Conservation (phyloP, 2,329 filamentous ascomycete species). For the Exophiala viscosa region DNA sequence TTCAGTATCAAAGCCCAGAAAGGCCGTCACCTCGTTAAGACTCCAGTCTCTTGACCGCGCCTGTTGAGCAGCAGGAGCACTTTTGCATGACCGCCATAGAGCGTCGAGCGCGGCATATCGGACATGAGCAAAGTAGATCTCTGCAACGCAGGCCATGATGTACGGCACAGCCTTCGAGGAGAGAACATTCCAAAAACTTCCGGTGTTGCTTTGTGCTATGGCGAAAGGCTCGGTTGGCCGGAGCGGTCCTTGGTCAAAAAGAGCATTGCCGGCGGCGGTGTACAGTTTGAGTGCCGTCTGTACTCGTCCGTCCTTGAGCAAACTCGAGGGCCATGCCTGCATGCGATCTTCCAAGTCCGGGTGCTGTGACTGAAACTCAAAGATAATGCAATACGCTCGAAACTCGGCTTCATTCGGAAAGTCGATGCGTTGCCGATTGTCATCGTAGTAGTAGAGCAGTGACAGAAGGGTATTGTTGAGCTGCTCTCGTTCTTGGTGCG, state of each 20-base stretch:
- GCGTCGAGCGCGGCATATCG: constrained; percentile 54
- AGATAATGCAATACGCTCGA: constrained; percentile 59
- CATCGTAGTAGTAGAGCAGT: constrained; percentile 59
- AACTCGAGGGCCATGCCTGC: constrained; percentile 51
- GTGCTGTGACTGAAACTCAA: constrained; percentile 50
- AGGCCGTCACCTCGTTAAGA: constrained; percentile 47
- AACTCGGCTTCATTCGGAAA: constrained; percentile 63
- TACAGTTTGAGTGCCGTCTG: constrained; percentile 56
- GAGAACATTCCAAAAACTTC: constrained; percentile 56
- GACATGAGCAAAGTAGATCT: constrained; percentile 59
- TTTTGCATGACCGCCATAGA: constrained; percentile 53
- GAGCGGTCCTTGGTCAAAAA: constrained; percentile 51
- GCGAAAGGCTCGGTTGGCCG: constrained; percentile 48
- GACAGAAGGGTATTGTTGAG: constrained; percentile 61
- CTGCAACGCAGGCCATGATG: constrained; percentile 61
- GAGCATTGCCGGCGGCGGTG: constrained; percentile 52
- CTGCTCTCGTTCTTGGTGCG: constrained; percentile 61
- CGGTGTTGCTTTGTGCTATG: constrained; percentile 57
- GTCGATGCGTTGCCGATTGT: constrained; percentile 47
- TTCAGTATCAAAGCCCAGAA: constrained; percentile 55
- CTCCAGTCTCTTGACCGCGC: constrained; percentile 56
- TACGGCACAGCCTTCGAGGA: constrained; percentile 56
- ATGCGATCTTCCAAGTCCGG: constrained; percentile 57
- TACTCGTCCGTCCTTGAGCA: constrained; percentile 52
- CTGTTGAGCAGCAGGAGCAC: constrained; percentile 45